These are phyloP conservation scores for Triticum monococcum DNA, from an alignment of 176 grass and related monocot species.

Conservation along the genomic window DNA sequence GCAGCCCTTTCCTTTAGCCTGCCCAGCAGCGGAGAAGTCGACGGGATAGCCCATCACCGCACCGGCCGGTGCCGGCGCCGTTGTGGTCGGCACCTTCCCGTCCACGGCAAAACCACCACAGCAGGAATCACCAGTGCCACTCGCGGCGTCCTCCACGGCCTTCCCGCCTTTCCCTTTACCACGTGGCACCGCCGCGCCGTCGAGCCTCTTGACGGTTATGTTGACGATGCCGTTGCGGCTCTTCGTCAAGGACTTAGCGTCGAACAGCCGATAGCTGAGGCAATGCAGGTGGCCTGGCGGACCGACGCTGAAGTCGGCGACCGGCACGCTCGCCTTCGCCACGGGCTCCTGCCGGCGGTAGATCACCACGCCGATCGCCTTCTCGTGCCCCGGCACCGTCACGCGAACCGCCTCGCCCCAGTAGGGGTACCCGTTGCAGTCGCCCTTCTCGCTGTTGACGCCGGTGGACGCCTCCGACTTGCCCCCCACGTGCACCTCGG, in stretches of 20 bases:
- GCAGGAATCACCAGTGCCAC: conserved; percentile 12
- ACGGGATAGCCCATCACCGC: conserved; percentile 46
- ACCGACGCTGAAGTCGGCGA: conserved; percentile 46
- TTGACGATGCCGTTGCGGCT: conserved; percentile 58
- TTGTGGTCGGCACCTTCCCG: neutral
- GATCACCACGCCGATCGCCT: conserved; percentile 42
- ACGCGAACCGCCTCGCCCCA: conserved; percentile 49
- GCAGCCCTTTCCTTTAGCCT: neutral
- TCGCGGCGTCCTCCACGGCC: neutral
- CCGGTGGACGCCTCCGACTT: conserved; percentile 1
- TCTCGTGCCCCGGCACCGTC: neutral
- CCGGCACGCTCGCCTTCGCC: conserved; percentile 42
- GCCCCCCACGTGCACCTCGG: neutral
- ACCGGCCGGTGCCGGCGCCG: conserved; percentile 7
- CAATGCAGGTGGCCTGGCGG: conserved; percentile 66
- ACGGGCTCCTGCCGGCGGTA: conserved; percentile 25
- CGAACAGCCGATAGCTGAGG: conserved; percentile 58
- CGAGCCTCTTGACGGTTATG: conserved; percentile 51
- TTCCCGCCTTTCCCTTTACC: neutral
- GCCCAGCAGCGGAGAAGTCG: neutral
- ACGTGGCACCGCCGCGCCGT: neutral
- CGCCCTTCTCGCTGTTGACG: conserved; percentile 3
- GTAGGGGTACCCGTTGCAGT: conserved; percentile 52
- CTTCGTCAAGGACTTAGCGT: no score
- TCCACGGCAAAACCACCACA: neutral